These are phyloP conservation scores for Gypsophila paniculata DNA, from an alignment of 179 eudicot species.

Conservation along the genomic window DNA sequence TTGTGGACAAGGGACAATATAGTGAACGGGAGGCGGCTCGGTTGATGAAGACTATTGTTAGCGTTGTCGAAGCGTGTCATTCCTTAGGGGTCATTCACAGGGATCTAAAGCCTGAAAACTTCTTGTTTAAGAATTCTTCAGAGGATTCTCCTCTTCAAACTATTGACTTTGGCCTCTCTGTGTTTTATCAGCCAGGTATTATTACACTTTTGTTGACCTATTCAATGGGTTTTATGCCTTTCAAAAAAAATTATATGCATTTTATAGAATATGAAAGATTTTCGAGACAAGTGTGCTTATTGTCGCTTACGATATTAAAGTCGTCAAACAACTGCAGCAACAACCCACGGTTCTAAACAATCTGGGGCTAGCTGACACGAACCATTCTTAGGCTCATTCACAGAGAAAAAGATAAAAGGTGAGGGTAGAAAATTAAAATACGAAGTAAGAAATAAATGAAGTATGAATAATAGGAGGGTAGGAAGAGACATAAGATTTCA, in stretches of 20 bases:
- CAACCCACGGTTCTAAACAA: background rate
- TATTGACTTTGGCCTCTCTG: conserved; percentile 43
- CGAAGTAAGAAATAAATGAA: too few species aligned
- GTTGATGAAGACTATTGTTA: conserved; percentile 37
- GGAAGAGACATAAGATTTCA: background rate
- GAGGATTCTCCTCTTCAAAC: conserved; percentile 37
- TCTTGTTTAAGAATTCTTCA: conserved; percentile 31
- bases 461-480: too few species aligned
- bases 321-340: background rate
- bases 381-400: background rate
- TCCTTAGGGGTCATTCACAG: conserved; percentile 45
- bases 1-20: conserved; percentile 37
- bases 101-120: conserved; percentile 47
- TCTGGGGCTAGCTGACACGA: background rate
- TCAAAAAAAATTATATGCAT: background rate
- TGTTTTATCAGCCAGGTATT: conserved; percentile 42
- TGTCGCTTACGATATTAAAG: background rate
- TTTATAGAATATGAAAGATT: background rate
- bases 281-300: background rate
- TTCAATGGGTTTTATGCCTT: background rate
- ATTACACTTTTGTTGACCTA: background rate
- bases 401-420: too few species aligned
- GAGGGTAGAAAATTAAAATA: too few species aligned
- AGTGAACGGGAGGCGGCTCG: conserved; percentile 38
- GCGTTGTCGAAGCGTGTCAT: conserved; percentile 40